Evolutionary conservation across 2,329 filamentous ascomycete species (phyloP).

Genomic region (Helotiales sp.): DNA sequence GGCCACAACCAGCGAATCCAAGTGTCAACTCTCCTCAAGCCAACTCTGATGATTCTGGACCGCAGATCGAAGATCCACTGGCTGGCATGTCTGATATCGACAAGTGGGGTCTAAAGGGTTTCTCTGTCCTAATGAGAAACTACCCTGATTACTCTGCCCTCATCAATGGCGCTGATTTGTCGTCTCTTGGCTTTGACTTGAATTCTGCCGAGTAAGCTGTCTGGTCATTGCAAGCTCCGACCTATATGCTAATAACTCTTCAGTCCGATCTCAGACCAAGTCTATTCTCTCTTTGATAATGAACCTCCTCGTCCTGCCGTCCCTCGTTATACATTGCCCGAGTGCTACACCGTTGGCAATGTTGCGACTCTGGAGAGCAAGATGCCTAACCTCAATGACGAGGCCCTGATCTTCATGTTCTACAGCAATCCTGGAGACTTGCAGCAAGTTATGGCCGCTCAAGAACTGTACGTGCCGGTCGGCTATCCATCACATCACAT

Average conservation of each 20-base stretch:
- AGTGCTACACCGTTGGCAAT: slow-evolving; percentile 68
- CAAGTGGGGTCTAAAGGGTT: slow-evolving; percentile 65
- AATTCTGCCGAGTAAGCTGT: slow-evolving; percentile 54
- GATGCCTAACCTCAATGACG: slow-evolving; percentile 66
- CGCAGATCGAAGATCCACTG: slow-evolving; percentile 56
- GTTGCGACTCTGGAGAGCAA: slow-evolving; percentile 65
- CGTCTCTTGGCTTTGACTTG: slow-evolving; percentile 57
- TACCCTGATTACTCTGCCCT: slow-evolving; percentile 63
- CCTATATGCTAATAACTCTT: slow-evolving; percentile 18
- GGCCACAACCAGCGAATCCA: slow-evolving; percentile 26
- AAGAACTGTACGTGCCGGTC: slow-evolving; percentile 55
- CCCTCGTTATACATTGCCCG: slow-evolving; percentile 58
- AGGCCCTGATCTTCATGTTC: slow-evolving; percentile 70
- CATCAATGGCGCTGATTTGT: slow-evolving; percentile 59
- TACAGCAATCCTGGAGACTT: slow-evolving; percentile 64
- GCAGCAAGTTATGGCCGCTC: slow-evolving; percentile 63
- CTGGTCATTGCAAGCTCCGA: background rate
- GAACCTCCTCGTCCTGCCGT: slow-evolving; percentile 57
- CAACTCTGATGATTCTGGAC: slow-evolving; percentile 28
- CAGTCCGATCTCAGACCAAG: slow-evolving; percentile 53
- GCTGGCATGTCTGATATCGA: slow-evolving; percentile 62
- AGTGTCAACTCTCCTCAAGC: slow-evolving; percentile 24
- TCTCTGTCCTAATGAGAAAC: slow-evolving; percentile 60
- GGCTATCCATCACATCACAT: background rate
- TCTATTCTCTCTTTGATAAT: slow-evolving; percentile 63